Percentiles rank a stretch among this genome's conserved stretches.
Conservation (phyloP, 495 filamentous ascomycete species). For the Penicillium flavigenum region DNA sequence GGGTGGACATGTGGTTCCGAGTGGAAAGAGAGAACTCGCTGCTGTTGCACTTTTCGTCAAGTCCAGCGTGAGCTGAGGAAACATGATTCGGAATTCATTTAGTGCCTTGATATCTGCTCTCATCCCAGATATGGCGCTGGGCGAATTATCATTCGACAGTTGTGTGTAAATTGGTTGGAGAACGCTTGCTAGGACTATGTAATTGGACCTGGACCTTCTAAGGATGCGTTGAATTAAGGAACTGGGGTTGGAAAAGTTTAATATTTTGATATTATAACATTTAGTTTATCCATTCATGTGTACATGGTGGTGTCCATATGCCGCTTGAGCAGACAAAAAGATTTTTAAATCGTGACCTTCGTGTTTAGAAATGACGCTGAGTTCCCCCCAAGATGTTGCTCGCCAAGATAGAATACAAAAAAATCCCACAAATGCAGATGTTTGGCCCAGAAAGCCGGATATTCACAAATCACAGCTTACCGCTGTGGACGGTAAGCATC, state of each 20-base stretch:
- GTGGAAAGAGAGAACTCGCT: background rate
- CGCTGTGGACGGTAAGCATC: slow-evolving; percentile 39
- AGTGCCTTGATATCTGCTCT: no score
- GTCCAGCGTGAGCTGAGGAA: background rate
- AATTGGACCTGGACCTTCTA: no score
- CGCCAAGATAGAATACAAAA: slow-evolving; percentile 6
- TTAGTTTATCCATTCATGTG: background rate
- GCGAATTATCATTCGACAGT: no score
- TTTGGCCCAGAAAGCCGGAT: background rate
- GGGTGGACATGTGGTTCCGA: no score
- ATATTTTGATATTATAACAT: background rate
- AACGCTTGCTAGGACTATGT: no score
- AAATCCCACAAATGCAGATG: background rate
- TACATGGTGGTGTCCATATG: background rate
- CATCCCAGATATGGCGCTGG: no score
- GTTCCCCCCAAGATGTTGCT: background rate
- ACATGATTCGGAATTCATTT: background rate
- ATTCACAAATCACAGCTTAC: slow-evolving; percentile 20
- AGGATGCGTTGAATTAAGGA: background rate
- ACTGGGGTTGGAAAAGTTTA: background rate
- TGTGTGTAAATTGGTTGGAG: no score
- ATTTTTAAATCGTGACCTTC: slow-evolving; percentile 11
- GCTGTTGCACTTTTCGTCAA: background rate
- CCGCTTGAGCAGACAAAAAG: background rate
- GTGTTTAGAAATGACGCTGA: slow-evolving; percentile 8